These are phyloP conservation scores for Ophiostoma piceae DNA, from an alignment of 2,329 filamentous ascomycete species.

Conservation along the genomic window DNA sequence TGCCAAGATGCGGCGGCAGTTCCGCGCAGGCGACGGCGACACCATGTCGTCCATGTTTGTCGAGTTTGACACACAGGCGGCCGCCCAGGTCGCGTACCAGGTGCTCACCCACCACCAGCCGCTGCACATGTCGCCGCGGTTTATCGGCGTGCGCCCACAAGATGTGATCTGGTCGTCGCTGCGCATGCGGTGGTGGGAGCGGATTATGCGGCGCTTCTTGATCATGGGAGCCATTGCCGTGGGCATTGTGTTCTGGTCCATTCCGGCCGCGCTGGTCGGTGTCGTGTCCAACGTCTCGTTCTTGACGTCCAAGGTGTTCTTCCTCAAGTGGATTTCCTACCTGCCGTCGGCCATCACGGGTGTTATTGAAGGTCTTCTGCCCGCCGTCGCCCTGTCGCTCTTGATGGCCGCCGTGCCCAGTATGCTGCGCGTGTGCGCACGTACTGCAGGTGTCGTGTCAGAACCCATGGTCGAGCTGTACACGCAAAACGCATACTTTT, in stretches of 20 bases:
- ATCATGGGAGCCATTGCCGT: slow-evolving; percentile 62
- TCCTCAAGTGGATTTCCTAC: slow-evolving; percentile 66
- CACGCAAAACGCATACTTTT: slow-evolving; percentile 74
- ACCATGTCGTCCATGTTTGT: slow-evolving; percentile 78
- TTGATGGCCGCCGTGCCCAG: slow-evolving; percentile 78
- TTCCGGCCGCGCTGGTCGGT: slow-evolving; percentile 73
- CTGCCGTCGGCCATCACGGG: slow-evolving; percentile 67
- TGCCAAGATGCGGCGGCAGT: slow-evolving; percentile 48
- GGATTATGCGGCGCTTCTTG: slow-evolving; percentile 61
- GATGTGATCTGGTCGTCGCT: slow-evolving; percentile 88
- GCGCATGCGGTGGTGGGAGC: slow-evolving; percentile 63
- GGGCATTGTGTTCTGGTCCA: slow-evolving; percentile 80
- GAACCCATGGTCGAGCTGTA: slow-evolving; percentile 67
- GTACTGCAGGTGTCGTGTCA: slow-evolving; percentile 65
- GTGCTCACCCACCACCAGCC: slow-evolving; percentile 74
- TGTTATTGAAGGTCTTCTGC: slow-evolving; percentile 77
- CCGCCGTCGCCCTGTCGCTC: slow-evolving; percentile 69
- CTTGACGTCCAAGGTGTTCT: slow-evolving; percentile 59
- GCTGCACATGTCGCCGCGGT: slow-evolving; percentile 77
- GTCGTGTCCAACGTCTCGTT: slow-evolving; percentile 76
- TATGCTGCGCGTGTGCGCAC: slow-evolving; percentile 68
- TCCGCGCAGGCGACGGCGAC: slow-evolving; percentile 58
- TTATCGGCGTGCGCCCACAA: slow-evolving; percentile 70
- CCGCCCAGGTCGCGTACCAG: slow-evolving; percentile 82
- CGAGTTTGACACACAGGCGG: slow-evolving; percentile 75